These are phyloP conservation scores for Ramaria sp. DNA, from an alignment of 768 basidiomycete species.

Conservation along the genomic window DNA sequence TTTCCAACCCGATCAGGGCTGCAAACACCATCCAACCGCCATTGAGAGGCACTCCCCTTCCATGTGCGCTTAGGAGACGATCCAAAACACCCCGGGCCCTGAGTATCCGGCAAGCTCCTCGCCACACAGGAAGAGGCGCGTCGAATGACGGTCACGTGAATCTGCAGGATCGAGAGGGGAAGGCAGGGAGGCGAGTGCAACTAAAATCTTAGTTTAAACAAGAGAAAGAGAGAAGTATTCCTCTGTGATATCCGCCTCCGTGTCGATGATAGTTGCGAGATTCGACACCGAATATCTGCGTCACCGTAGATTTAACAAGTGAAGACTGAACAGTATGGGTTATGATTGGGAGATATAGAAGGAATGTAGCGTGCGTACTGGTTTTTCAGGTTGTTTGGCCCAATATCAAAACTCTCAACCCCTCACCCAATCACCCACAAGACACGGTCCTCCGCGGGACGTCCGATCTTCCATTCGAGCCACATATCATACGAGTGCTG, in stretches of 20 bases:
- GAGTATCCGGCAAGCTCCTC: conserved; percentile 1
- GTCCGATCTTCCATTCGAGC: background rate
- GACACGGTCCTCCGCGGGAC: background rate
- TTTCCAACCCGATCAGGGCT: background rate
- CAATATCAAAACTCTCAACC: too few relatives aligned
- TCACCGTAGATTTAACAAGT: too few relatives aligned
- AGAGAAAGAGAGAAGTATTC: too few relatives aligned
- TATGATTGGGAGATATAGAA: too few relatives aligned
- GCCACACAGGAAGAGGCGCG: background rate
- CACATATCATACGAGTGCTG: background rate
- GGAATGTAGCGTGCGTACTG: too few relatives aligned
- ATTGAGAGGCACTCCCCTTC: background rate
- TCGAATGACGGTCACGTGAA: background rate
- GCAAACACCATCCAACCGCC: background rate
- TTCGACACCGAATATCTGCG: too few relatives aligned
- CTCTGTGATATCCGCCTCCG: too few relatives aligned
- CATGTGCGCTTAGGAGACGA: background rate
- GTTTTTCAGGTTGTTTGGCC: too few relatives aligned
- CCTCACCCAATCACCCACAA: background rate
- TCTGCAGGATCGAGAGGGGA: background rate
- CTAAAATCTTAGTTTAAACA: background rate
- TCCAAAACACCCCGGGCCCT: background rate
- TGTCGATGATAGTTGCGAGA: too few relatives aligned
- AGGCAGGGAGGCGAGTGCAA: background rate
- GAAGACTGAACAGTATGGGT: too few relatives aligned